Conservation (phyloP, 768 basidiomycete genomes). For the Auricularia heimuer region DNA sequence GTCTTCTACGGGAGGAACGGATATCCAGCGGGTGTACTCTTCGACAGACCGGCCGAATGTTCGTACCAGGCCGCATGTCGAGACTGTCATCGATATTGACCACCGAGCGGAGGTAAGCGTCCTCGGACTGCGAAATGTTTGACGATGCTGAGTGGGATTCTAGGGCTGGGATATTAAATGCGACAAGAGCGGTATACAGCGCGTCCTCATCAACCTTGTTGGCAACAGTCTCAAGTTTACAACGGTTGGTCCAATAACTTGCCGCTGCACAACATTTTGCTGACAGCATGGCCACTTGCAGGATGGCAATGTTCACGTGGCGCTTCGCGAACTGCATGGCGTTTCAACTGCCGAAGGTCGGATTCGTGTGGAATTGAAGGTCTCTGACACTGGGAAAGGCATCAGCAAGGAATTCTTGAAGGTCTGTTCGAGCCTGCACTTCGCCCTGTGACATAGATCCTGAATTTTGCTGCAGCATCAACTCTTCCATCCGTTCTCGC, state of each 20-base stretch:
- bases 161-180: constrained; percentile 83
- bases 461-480: constrained; percentile 49
- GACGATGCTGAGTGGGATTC: neutral
- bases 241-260: constrained; percentile 33
- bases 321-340: constrained; percentile 54
- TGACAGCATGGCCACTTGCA: constrained; percentile 20
- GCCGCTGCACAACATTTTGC: neutral
- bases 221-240: constrained; percentile 94
- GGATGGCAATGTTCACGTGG: constrained; percentile 82
- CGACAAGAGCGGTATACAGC: constrained; percentile 86
- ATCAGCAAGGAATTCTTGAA: constrained; percentile 90
- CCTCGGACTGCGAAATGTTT: neutral
- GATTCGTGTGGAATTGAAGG: constrained; percentile 72
- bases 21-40: constrained; percentile 88
- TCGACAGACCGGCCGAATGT: constrained; percentile 50
- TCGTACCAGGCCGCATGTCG: constrained; percentile 43
- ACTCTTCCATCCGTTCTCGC: constrained; percentile 93
- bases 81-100: constrained; percentile 83
- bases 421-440: constrained; percentile 27
- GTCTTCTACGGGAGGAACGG: constrained; percentile 55
- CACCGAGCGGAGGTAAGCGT: constrained; percentile 50
- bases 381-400: constrained; percentile 89
- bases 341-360: constrained; percentile 41
- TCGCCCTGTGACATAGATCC: neutral
- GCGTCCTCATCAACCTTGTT: constrained; percentile 90